phyloP scores from a whole-genome alignment of 208 protist species.

The Leishmania aethiopica region DNA sequence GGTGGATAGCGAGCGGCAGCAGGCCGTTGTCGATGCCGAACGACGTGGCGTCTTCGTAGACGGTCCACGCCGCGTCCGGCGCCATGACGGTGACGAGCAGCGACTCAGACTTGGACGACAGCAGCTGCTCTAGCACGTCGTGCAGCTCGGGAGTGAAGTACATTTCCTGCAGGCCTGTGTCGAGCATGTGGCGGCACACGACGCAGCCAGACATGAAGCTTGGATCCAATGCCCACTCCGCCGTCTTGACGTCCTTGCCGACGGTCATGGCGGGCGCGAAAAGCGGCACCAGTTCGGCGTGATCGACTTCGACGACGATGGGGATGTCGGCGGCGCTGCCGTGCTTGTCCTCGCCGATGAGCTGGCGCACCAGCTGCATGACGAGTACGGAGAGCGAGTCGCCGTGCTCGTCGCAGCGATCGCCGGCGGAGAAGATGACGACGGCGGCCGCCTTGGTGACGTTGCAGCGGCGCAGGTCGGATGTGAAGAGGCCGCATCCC shows the following conservation, averaged over 20 bases:
- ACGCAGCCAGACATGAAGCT: constrained; percentile 44
- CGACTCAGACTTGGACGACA: constrained; percentile 30
- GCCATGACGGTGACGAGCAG: constrained; percentile 34
- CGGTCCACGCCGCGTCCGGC: constrained; percentile 21
- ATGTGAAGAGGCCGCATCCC: constrained; percentile 42
- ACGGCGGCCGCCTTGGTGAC: constrained; percentile 30
- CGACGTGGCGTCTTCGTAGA: constrained; percentile 29
- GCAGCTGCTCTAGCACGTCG: constrained; percentile 37
- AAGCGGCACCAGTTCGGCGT: constrained; percentile 28
- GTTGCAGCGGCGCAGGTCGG: constrained; percentile 44
- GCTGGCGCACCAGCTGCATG: constrained; percentile 27
- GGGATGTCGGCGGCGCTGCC: constrained; percentile 23
- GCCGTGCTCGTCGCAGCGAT: constrained; percentile 42
- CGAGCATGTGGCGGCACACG: constrained; percentile 49
- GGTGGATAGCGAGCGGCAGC: constrained; percentile 42
- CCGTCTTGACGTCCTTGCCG: constrained; percentile 17
- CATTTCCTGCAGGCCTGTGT: constrained; percentile 40
- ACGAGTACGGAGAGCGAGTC: constrained; percentile 42
- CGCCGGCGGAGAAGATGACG: constrained; percentile 44
- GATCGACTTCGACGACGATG: constrained; percentile 43
- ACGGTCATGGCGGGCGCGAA: constrained; percentile 16
- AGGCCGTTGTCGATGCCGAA: constrained; percentile 34
- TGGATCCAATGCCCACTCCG: constrained; percentile 43
- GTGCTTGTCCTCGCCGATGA: constrained; percentile 27
- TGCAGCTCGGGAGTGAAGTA: constrained; percentile 39